Evolutionary conservation across 257 asterid genomes (phyloP).

Genomic region (Cinchona pubescens): DNA sequence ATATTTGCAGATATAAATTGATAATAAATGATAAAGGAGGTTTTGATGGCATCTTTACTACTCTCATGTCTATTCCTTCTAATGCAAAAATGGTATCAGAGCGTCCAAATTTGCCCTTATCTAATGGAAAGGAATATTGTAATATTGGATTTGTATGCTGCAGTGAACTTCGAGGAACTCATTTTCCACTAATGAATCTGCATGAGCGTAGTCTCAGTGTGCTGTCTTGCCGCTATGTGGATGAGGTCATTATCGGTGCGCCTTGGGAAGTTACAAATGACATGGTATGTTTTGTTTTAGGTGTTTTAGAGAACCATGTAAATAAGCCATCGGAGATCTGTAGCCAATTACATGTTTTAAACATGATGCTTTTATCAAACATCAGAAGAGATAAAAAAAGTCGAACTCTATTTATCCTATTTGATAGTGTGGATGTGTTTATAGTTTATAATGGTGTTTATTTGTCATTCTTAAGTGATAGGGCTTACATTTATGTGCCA

Average conservation of each 20-base stretch:
- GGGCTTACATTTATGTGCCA: neutral
- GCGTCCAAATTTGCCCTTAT: neutral
- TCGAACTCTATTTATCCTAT: neutral
- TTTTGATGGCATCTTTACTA: neutral
- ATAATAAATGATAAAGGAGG: neutral
- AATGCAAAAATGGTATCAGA: neutral
- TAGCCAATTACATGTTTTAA: neutral
- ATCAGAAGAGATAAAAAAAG: neutral
- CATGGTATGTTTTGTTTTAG: constrained; percentile 48
- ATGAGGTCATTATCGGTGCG: constrained; percentile 92
- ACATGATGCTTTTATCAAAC: neutral
- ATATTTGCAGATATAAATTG: neutral
- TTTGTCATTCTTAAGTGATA: neutral
- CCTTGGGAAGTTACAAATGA: constrained; percentile 86
- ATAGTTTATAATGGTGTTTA: neutral
- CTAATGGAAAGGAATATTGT: neutral
- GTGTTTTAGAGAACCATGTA: neutral
- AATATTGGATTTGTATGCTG: constrained; percentile 17
- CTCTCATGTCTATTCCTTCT: neutral
- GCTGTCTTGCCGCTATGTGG: constrained; percentile 88
- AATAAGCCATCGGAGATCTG: neutral
- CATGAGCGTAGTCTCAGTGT: constrained; percentile 94
- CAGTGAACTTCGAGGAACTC: constrained; percentile 76
- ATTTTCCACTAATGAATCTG: constrained; percentile 82
- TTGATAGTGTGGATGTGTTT: neutral